Base-by-base conservation (phyloP, 73 alveolate genomes). In the Tetrahymena elliotti region DNA sequence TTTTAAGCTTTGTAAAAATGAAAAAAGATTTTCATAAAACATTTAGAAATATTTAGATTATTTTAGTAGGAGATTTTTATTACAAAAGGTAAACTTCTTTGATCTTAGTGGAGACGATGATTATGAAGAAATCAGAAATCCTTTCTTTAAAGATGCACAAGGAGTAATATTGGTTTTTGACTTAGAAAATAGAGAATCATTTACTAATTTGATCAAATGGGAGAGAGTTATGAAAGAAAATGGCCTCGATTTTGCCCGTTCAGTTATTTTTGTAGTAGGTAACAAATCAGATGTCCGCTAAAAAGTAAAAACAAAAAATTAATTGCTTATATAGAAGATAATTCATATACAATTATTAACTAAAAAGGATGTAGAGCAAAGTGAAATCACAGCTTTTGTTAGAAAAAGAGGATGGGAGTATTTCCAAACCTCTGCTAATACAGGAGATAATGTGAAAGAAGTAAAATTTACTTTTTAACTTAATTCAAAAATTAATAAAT, bases 51-150 rank as follows among this genome's bases (percentile, higher is more conserved):
- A 1, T 27, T 3, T n/a, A 22, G 2, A 47, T 12, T 12, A 10
- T 47, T 12, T 47, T 31, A 24, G 2, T 0, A 22, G 0, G 11
- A 12, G 2, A 68, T 18, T 7, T 53, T 83, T 8, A 38, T 27
- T 53, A 33, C 39, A 16, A 38, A 83, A 88, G 96, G 97, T 98
- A 84, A 99, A 99, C 93, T 98, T 99, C 97, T 99, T 99, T 93
- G 99, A 99, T 93, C 97, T 99, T 83, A 95, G 99, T 40, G 99
- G 99, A 31, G 98, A 98, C 95, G 99, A 98, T 41, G 99, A 99
- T 93, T 99, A 98, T 95, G 98, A 94, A 35, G 96, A 94, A 39
- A 94, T 94, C 1, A 88, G 96, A 88, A 94, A 94, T 36, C 96
- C 96, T 24, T 94, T 94, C 52, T 94, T 94, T 52, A 94, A 84